Conservation (phyloP, 306 rosid genomes). For the Citrullus mucosospermus region DNA sequence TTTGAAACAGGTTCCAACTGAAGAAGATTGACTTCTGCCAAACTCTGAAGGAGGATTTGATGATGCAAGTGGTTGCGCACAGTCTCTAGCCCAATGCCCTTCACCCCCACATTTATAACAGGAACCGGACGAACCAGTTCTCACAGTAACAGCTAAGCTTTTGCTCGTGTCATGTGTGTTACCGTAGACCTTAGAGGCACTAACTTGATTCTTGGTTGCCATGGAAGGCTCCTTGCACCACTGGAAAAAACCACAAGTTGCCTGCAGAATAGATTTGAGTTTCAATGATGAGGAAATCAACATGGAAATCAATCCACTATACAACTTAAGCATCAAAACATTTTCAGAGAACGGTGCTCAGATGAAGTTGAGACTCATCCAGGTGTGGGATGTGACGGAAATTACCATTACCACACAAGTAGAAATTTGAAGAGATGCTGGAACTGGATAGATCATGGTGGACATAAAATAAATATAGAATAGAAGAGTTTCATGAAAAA, state of each 20-base stretch:
- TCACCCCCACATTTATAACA: conserved; percentile 36
- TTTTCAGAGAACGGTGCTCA: not conserved
- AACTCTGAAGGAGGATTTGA: conserved; percentile 13
- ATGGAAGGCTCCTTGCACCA: conserved; percentile 38
- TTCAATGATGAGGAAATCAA: not conserved
- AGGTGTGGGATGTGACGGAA: not conserved
- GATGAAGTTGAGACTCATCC: not conserved
- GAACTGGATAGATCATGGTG: not conserved
- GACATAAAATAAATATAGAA: not conserved
- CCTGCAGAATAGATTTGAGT: not conserved
- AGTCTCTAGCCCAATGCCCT: conserved; percentile 54
- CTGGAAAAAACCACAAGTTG: conserved; percentile 37
- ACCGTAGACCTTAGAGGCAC: not conserved
- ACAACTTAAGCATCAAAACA: not conserved
- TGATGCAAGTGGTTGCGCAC: conserved; percentile 16
- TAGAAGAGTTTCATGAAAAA: not conserved
- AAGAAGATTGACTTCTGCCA: conserved; percentile 16
- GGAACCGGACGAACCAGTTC: conserved; percentile 7
- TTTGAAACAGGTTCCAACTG: conserved; percentile 27
- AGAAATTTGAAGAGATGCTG: not conserved
- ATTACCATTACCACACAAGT: not conserved
- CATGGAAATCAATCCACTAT: not conserved
- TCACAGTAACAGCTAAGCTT: not conserved
- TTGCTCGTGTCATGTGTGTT: conserved; percentile 8
- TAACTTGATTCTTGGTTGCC: conserved; percentile 5